Percentiles rank a stretch among this genome's conserved stretches.
Conservation (phyloP, 2,329 filamentous ascomycete genomes). For the Penicillium sp. region DNA sequence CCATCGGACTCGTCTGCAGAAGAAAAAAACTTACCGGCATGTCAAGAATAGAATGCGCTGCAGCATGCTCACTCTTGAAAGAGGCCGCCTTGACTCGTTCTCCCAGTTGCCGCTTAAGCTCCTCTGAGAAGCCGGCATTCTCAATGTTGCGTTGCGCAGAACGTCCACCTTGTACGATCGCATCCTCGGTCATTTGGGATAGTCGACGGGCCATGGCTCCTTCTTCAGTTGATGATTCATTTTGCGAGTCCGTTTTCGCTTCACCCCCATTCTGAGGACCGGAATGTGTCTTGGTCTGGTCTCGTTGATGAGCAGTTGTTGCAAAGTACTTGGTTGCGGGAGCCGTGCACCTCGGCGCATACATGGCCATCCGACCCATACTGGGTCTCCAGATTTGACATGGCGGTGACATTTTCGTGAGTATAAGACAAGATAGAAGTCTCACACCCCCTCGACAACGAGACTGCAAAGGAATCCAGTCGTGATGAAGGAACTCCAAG, state of each 20-base stretch:
- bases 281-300: constrained; percentile 19
- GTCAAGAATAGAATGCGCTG: constrained; percentile 48
- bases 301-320: constrained; percentile 18
- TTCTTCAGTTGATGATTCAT: constrained; percentile 31
- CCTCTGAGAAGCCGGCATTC: constrained; percentile 58
- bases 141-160: constrained; percentile 52
- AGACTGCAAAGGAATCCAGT: too few species aligned
- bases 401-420: constrained; percentile 17
- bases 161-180: constrained; percentile 50
- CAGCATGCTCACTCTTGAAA: constrained; percentile 49
- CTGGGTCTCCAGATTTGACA: constrained; percentile 13
- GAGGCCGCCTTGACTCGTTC: constrained; percentile 53
- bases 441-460: too few species aligned
- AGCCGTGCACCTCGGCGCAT: constrained; percentile 10
- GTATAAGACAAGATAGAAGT: too few species aligned
- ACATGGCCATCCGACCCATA: constrained; percentile 9
- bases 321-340: constrained; percentile 18
- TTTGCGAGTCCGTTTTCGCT: constrained; percentile 4
- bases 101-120: constrained; percentile 53
- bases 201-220: constrained; percentile 56
- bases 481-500: too few species aligned
- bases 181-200: constrained; percentile 56
- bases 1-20: background rate
- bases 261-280: constrained; percentile 10
- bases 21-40: constrained; percentile 41